Base-by-base conservation (phyloP, 1,284 basidiomycete species). In the Pholiota adiposa region DNA sequence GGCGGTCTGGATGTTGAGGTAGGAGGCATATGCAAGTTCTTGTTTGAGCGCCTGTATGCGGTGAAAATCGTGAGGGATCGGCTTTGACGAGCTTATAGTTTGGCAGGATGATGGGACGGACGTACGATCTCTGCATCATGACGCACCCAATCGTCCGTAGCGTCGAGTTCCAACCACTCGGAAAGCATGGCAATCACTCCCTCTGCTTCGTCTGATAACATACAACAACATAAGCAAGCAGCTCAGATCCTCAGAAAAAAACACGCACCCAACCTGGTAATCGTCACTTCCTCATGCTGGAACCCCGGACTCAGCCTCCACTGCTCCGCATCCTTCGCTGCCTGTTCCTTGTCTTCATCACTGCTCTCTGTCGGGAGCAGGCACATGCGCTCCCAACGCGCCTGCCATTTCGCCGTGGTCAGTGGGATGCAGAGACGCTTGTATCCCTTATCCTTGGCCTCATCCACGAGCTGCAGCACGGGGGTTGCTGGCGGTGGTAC, bases 131-230 rank as follows among this genome's bases (percentile, higher is more conserved):
- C 97, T 54, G 95, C 92, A 71, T 99, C 97, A 68, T 97, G 93
- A 48, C 97, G 87, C 60, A 99, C 91, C 79, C 96, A 96, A 70
- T 96, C 94, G 74, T 98, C 96, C 1, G 85, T 79, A 11, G 94
- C 90, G 76, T 99, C 97, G 41, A 99, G 82, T 73, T 98, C 94
- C 11, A 99, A 82, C 97, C 97, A 99, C 60, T 94, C 92, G 14
- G 95, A 94, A 8, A 92, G 83, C 69, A 97, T 83, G 2, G 83
- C 90, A 18, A 93, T 84, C 21, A 94, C 79, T 34, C 83, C 83
- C 60, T 93, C 89, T 1, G 92, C 89, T 72, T 99, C 96, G 72
- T 97, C 94, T 94, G 31, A 16, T 56, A 40, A 36, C 56, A 41
- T 14, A 7, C n/a, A 7, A 19, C 53, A 60, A 63, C 48, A 54